These are phyloP conservation scores for Pogostemon cablin DNA, from an alignment of 257 asterid genomes.

Conservation along the genomic window DNA sequence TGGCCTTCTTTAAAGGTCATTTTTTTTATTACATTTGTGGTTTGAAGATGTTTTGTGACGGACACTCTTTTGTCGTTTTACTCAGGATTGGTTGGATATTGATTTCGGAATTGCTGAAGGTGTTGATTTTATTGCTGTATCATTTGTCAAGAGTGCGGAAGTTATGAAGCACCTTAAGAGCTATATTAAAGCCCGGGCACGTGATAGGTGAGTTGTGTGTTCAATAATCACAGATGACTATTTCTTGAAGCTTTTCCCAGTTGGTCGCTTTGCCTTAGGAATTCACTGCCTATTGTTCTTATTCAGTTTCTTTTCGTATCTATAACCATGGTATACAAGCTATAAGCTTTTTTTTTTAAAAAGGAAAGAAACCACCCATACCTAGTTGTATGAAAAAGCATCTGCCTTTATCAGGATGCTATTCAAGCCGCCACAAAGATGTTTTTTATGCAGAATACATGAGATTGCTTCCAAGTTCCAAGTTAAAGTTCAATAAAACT, in stretches of 20 bases:
- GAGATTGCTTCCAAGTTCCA: background rate
- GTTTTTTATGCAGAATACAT: background rate
- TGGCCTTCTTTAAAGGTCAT: background rate
- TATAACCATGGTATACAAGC: background rate
- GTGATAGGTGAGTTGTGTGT: constrained; percentile 54
- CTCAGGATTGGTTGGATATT: constrained; percentile 90
- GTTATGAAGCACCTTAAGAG: constrained; percentile 85
- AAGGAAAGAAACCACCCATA: background rate
- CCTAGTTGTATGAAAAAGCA: background rate
- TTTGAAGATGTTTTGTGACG: background rate
- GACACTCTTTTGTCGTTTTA: constrained; percentile 32
- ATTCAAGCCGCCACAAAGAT: constrained; percentile 10
- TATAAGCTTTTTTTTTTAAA: background rate
- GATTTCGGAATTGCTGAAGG: constrained; percentile 91
- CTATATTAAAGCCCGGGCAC: constrained; percentile 80
- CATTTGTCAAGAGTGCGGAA: constrained; percentile 92
- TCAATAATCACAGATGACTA: constrained; percentile 6
- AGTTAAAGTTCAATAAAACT: background rate
- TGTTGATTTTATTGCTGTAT: constrained; percentile 86
- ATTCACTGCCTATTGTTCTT: constrained; percentile 17
- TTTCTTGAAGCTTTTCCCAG: constrained; percentile 7
- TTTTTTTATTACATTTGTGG: background rate
- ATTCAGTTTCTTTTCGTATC: background rate
- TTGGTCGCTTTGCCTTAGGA: background rate
- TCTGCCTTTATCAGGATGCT: background rate